Conservation (phyloP, 2,329 filamentous ascomycete genomes). For the Pestalotiopsis sp. region DNA sequence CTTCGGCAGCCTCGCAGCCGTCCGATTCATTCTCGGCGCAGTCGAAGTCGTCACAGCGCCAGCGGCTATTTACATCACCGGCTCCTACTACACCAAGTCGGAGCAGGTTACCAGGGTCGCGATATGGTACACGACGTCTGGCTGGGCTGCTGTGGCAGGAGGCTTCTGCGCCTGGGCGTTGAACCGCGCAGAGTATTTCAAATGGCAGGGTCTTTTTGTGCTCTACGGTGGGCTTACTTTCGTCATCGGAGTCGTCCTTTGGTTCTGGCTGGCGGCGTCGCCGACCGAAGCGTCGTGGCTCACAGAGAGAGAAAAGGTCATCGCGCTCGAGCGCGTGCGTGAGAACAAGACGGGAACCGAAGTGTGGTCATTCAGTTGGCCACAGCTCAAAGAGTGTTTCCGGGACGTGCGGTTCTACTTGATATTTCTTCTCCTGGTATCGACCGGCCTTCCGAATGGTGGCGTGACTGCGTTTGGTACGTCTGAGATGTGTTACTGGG, state of each 20-base stretch:
- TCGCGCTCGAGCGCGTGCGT: conserved; percentile 2
- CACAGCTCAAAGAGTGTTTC: conserved; percentile 4
- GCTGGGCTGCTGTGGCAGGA: neutral
- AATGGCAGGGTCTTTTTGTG: conserved; percentile 4
- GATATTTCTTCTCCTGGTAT: neutral
- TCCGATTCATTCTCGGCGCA: conserved; percentile 68
- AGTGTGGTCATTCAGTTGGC: conserved; percentile 2
- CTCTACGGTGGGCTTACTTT: neutral
- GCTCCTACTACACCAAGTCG: conserved; percentile 71
- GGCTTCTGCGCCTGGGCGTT: conserved; percentile 6
- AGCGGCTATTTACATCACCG: conserved; percentile 71
- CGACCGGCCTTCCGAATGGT: neutral
- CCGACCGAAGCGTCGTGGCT: conserved; percentile 7
- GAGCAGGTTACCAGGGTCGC: conserved; percentile 72
- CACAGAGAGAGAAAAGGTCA: conserved; percentile 3
- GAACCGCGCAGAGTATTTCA: neutral
- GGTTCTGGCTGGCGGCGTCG: conserved; percentile 1
- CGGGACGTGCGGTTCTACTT: conserved; percentile 1
- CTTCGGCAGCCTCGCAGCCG: conserved; percentile 68
- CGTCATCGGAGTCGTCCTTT: neutral
- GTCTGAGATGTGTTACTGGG: neutral
- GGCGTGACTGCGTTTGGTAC: conserved; percentile 1
- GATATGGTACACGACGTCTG: conserved; percentile 12
- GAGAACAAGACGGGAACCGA: conserved; percentile 4
- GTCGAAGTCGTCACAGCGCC: conserved; percentile 72